Evolutionary conservation across 306 rosid species (phyloP).

Genomic region (Ormosia semicastrata): DNA sequence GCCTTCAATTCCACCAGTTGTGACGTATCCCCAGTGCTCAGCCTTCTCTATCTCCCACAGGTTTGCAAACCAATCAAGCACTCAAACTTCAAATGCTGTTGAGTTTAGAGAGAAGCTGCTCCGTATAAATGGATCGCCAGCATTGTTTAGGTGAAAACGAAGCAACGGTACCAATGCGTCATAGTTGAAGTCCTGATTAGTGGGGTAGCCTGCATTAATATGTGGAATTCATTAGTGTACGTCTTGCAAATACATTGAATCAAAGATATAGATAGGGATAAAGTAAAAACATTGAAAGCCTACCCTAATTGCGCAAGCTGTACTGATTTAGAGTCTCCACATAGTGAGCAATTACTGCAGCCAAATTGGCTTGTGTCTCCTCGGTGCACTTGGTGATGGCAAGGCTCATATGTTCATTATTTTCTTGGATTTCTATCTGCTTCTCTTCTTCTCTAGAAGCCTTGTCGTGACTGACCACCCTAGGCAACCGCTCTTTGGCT

Average conservation of each 20-base stretch:
- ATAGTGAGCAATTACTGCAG: neutral
- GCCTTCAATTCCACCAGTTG: slow-evolving; percentile 82
- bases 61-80: slow-evolving; percentile 77
- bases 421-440: neutral
- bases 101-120: slow-evolving; percentile 57
- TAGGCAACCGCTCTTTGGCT: neutral
- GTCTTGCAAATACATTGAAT: neutral
- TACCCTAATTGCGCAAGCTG: neutral
- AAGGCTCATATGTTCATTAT: neutral
- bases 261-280: neutral
- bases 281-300: neutral
- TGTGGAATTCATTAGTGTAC: neutral
- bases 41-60: slow-evolving; percentile 65
- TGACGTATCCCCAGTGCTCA: slow-evolving; percentile 79
- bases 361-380: neutral
- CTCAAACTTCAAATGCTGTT: slow-evolving; percentile 60
- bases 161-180: slow-evolving; percentile 55
- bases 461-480: neutral
- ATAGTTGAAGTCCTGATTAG: slow-evolving; percentile 62
- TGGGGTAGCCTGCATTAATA: neutral
- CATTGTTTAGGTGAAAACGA: slow-evolving; percentile 65
- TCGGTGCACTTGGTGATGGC: neutral
- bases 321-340: neutral
- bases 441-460: neutral
- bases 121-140: slow-evolving; percentile 70